phyloP scores from a whole-genome alignment of 1,284 basidiomycete genomes.

The Microbotryum silenes-acaulis region DNA sequence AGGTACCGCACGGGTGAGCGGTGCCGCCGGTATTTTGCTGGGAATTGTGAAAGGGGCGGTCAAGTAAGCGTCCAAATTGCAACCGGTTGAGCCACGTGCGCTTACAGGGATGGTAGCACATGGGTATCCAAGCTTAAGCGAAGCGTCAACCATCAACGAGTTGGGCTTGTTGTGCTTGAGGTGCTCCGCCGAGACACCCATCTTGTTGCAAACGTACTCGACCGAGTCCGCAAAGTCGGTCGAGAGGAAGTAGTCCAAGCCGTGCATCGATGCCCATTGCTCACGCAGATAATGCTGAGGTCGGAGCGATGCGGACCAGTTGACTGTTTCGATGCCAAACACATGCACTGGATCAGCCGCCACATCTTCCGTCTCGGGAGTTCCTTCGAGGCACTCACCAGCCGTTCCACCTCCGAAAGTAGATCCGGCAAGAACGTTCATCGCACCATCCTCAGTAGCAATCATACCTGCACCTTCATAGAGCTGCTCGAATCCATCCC shows the following conservation, averaged over 20 bases:
- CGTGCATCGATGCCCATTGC: conserved; percentile 42
- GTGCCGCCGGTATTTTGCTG: conserved; percentile 44
- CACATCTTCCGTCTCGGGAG: no score
- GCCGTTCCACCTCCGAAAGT: conserved; percentile 46
- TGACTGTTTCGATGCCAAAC: conserved; percentile 35
- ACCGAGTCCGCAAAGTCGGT: conserved; percentile 40
- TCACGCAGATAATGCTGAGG: conserved; percentile 42
- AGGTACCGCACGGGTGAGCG: conserved; percentile 44
- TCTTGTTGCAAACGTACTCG: conserved; percentile 41
- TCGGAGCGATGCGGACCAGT: conserved; percentile 46
- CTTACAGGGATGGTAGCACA: conserved; percentile 16
- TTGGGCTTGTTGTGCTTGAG: conserved; percentile 43
- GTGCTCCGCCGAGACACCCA: conserved; percentile 40
- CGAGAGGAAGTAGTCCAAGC: conserved; percentile 41
- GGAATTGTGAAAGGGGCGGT: conserved; percentile 6
- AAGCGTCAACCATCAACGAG: conserved; percentile 39
- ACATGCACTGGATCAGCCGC: no score
- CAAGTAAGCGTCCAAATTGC: neutral
- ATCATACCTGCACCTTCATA: conserved; percentile 43
- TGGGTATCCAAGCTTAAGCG: conserved; percentile 24
- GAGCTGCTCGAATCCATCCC: conserved; percentile 40
- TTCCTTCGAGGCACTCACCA: neutral
- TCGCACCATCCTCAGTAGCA: conserved; percentile 40
- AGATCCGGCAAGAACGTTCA: conserved; percentile 43
- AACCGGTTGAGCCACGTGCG: neutral